These are phyloP conservation scores for Chenopodium suecicum DNA, from an alignment of 148 eudicot species.

Conservation along the genomic window DNA sequence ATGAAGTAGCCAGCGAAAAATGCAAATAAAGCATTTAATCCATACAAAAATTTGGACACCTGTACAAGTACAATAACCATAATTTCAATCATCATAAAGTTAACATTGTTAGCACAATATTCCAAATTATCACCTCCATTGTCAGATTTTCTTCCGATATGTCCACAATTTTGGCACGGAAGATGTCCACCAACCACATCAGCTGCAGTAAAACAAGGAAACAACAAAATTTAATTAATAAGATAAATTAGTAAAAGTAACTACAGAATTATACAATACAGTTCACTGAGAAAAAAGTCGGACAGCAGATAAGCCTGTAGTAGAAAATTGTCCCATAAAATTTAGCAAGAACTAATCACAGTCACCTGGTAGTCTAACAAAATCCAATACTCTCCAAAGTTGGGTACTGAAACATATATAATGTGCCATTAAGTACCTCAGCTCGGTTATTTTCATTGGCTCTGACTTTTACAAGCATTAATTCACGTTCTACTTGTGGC, in stretches of 20 bases:
- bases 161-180: conserved; percentile 66
- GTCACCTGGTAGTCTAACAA: background rate
- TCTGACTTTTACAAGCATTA: conserved; percentile 62
- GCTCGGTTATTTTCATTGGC: conserved; percentile 47
- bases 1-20: background rate
- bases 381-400: background rate
- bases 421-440: conserved; percentile 39
- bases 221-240: background rate
- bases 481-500: conserved; percentile 68
- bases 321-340: background rate
- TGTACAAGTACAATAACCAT: background rate
- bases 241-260: background rate
- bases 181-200: conserved; percentile 69
- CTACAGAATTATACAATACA: background rate
- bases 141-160: conserved; percentile 57
- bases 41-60: background rate
- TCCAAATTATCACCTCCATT: conserved; percentile 46
- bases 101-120: background rate
- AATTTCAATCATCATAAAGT: background rate
- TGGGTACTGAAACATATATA: background rate
- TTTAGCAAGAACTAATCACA: background rate
- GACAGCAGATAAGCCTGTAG: background rate
- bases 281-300: background rate
- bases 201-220: conserved; percentile 35
- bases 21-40: background rate